Evolutionary conservation across 2,329 filamentous ascomycete species (phyloP).

Genomic region (Aaosphaeria arxii): DNA sequence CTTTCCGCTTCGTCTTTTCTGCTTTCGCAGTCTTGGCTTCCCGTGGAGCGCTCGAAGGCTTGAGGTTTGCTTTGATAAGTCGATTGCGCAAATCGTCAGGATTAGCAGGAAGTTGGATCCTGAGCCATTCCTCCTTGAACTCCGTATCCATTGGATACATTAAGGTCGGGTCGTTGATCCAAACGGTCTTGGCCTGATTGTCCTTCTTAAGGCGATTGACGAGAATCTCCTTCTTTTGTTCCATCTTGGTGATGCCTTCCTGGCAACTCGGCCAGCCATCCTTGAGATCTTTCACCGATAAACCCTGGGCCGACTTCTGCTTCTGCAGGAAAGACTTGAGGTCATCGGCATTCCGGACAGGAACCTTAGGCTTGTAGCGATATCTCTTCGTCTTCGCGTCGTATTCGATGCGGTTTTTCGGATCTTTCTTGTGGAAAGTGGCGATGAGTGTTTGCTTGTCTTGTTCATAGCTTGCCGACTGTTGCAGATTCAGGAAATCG

Average conservation of each 20-base stretch:
- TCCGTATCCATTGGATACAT: constrained; percentile 74
- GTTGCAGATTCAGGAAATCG: constrained; percentile 72
- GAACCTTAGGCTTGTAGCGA: constrained; percentile 78
- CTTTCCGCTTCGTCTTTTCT: constrained; percentile 72
- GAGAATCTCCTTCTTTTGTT: constrained; percentile 74
- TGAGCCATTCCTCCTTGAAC: constrained; percentile 80
- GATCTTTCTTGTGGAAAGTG: constrained; percentile 59
- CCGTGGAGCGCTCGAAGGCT: constrained; percentile 79
- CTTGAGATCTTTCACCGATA: constrained; percentile 86
- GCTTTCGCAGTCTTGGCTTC: constrained; percentile 54
- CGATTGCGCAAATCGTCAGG: constrained; percentile 74
- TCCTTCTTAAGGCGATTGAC: constrained; percentile 93
- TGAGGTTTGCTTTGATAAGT: constrained; percentile 74
- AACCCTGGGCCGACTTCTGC: constrained; percentile 75
- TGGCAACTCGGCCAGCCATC: constrained; percentile 92
- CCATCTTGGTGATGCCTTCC: constrained; percentile 72
- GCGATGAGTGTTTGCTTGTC: constrained; percentile 51
- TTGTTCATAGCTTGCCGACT: constrained; percentile 50
- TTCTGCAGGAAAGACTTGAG: constrained; percentile 78
- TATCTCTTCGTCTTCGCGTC: constrained; percentile 66
- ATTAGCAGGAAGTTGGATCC: constrained; percentile 68
- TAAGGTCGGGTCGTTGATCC: constrained; percentile 80
- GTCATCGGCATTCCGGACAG: constrained; percentile 73
- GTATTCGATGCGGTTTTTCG: constrained; percentile 60
- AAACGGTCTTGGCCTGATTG: constrained; percentile 78